Base-by-base conservation (phyloP, 2,329 filamentous ascomycete species). In the Arthrobotrys sinensis region DNA sequence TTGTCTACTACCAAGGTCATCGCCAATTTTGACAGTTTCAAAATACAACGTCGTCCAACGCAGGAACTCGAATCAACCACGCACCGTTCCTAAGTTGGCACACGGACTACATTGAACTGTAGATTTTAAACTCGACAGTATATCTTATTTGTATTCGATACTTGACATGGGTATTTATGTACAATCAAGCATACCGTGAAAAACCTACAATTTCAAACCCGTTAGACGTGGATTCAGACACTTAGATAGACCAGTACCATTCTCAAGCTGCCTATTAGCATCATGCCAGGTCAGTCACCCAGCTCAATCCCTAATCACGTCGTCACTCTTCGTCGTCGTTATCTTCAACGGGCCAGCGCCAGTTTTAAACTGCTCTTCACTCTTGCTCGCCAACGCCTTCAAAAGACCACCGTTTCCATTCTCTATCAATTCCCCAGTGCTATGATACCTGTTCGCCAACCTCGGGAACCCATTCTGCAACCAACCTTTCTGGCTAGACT, bases 291-390 rank as follows among this genome's bases (percentile, higher is more conserved):
- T n/a, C n/a, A n/a, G n/a, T n/a, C n/a, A n/a, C n/a, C n/a, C n/a
- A n/a, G n/a, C 19, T 43, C 8, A 28, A 10, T 43, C 55, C n/a
- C 55, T 55, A 6, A 36, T 38, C 12, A 65, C 48, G 55, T 66
- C 69, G 7, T 73, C 69, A 60, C 69, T 73, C 36, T 63, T 65
- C 2, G 60, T 60, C 11, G 60, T 16, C 16, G 43, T 48, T 6
- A 50, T 21, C 40, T 63, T 63, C 60, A 65, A 19, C 6, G 19
- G 10, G 10, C 24, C 36, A 1, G 21, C 12, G 6, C 12, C 19
- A 2, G 36, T 24, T 8, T 10, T 19, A 2, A 43, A n/a, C 0
- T 21, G 32, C 16, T 60, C 69, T 5, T 72, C 69, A 50, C 69
- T 72, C 34, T 63, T 65, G 3, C 21, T 57, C 11, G 38, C 60